Evolutionary conservation across 2,329 filamentous ascomycete genomes (phyloP).

Genomic region (Colletotrichum eremochloae): DNA sequence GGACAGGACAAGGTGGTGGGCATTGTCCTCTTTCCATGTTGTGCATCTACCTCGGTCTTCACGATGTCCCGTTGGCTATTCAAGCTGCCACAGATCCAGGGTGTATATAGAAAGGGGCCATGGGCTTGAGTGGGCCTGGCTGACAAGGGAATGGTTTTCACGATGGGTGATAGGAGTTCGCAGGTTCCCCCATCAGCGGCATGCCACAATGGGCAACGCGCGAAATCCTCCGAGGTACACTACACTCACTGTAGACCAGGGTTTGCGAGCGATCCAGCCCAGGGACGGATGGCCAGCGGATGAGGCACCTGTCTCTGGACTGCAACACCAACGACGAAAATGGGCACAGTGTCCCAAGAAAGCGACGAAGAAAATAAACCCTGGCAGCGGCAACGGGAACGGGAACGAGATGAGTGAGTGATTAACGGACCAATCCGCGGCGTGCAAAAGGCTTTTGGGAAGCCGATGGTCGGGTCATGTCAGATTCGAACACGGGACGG

Average conservation of each 20-base stretch:
- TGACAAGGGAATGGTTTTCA: not conserved
- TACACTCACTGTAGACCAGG: not conserved
- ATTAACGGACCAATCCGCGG: slow-evolving; percentile 6
- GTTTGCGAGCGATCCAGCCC: slow-evolving; percentile 6
- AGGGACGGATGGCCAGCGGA: not conserved
- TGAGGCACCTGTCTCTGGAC: not conserved
- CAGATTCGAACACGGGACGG: not conserved
- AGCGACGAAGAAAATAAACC: not conserved
- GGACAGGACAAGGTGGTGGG: not conserved
- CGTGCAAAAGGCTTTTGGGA: slow-evolving; percentile 7
- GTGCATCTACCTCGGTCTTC: not conserved
- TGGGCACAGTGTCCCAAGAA: not conserved
- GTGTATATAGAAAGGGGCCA: not conserved
- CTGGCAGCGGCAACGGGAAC: slow-evolving; percentile 10
- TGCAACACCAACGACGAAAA: not conserved
- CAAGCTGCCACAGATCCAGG: not conserved
- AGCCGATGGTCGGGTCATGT: slow-evolving; percentile 5
- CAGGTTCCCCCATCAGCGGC: not conserved
- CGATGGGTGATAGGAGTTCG: slow-evolving; percentile 21
- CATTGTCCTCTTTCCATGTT: not conserved
- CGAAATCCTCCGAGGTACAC: slow-evolving; percentile 12
- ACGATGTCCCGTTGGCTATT: slow-evolving; percentile 10
- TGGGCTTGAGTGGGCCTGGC: not conserved
- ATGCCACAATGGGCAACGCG: not conserved
- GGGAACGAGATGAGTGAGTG: slow-evolving; percentile 17